Conservation (phyloP, 1,139 yeast genomes). For the Geotrichum restrictum region DNA sequence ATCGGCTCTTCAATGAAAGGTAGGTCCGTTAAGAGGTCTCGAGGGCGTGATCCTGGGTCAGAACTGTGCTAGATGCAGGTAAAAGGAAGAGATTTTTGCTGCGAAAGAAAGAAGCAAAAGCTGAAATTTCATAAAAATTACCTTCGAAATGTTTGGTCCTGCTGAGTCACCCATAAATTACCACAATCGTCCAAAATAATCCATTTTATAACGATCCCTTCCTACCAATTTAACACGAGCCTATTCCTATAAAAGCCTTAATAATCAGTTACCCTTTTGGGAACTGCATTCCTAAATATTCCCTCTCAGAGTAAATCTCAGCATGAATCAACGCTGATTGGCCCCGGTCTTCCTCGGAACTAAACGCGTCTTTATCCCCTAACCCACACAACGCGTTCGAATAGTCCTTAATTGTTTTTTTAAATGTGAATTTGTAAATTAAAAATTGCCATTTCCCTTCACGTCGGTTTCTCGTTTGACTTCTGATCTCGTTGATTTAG, state of each 20-base stretch:
- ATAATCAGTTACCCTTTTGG: slow-evolving; percentile 2
- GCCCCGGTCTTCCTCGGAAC: background rate
- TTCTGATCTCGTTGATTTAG: no score
- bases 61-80: background rate
- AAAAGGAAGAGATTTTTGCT: background rate
- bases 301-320: background rate
- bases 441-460: no score
- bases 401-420: background rate
- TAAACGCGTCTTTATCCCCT: background rate
- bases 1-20: no score
- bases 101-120: slow-evolving; percentile 1
- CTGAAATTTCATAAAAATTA: no score
- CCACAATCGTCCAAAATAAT: background rate
- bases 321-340: background rate
- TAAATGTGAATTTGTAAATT: no score
- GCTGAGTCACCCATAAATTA: no score
- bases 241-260: background rate
- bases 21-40: background rate
- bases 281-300: background rate
- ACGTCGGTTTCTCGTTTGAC: no score
- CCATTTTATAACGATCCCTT: background rate
- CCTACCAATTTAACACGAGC: no score
- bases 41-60: background rate
- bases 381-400: background rate
- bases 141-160: no score